Evolutionary conservation across 2,329 filamentous ascomycete species (phyloP).

Genomic region (Gnomoniopsis smithogilvyi): DNA sequence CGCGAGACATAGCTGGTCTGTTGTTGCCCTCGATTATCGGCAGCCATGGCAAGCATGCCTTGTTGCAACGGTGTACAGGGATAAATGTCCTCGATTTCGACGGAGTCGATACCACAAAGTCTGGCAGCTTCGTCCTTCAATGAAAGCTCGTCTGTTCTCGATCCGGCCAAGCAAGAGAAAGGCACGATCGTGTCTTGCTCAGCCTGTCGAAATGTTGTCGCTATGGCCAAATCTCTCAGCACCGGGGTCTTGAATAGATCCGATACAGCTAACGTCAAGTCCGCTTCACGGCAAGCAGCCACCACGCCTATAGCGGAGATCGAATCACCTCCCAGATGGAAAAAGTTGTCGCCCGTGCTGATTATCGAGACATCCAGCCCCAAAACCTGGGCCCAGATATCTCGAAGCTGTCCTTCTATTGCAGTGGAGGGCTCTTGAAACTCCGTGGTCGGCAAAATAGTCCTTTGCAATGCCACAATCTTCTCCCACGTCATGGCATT

Average conservation of each 20-base stretch:
- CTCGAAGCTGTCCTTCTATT: constrained; percentile 28
- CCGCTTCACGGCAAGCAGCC: constrained; percentile 31
- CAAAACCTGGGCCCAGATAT: constrained; percentile 29
- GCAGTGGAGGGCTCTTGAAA: constrained; percentile 28
- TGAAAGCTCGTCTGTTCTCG: too few species aligned
- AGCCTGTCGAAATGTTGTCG: too few species aligned
- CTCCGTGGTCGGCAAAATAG: too few species aligned
- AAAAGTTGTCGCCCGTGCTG: constrained; percentile 36
- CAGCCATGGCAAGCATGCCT: constrained; percentile 34
- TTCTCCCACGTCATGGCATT: too few species aligned
- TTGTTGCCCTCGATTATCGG: too few species aligned
- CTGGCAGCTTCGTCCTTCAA: constrained; percentile 21
- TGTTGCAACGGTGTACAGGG: constrained; percentile 37
- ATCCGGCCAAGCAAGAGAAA: too few species aligned
- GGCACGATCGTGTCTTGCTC: too few species aligned
- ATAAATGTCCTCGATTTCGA: constrained; percentile 34
- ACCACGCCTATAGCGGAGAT: constrained; percentile 42
- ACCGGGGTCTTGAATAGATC: constrained; percentile 41
- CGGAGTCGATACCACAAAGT: constrained; percentile 20
- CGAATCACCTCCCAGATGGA: constrained; percentile 43
- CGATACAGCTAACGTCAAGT: constrained; percentile 31
- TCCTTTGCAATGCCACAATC: too few species aligned
- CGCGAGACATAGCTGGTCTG: constrained; percentile 32
- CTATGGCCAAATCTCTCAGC: too few species aligned
- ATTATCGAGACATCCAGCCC: constrained; percentile 30